phyloP scores from a whole-genome alignment of 495 filamentous ascomycete species.

The Aspergillus panamensis region DNA sequence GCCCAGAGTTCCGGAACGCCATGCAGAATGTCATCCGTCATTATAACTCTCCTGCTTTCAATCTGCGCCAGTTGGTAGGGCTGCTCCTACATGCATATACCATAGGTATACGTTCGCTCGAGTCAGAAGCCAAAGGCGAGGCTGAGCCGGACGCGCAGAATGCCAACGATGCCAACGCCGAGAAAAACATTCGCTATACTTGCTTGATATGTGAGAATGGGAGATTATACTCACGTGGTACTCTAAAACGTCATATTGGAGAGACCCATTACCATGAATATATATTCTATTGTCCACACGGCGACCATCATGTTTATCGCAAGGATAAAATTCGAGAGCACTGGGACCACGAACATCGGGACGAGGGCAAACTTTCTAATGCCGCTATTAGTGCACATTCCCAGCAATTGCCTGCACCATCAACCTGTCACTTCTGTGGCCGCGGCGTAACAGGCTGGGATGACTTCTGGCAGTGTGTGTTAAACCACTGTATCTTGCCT shows the following conservation, averaged over 20 bases:
- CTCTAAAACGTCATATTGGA: not conserved
- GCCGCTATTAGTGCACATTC: not conserved
- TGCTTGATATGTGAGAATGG: not conserved
- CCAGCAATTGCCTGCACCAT: not conserved
- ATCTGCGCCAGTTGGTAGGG: not conserved
- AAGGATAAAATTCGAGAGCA: not conserved
- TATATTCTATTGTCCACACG: not conserved
- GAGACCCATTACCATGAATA: not conserved
- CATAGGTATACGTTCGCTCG: not conserved
- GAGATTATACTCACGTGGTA: not conserved
- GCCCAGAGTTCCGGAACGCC: not conserved
- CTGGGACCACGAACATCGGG: not conserved
- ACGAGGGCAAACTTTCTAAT: not conserved
- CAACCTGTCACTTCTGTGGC: not conserved
- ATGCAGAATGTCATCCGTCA: not conserved
- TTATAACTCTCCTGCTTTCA: not conserved
- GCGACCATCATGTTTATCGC: not conserved
- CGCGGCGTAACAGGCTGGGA: not conserved
- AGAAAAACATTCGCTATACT: not conserved
- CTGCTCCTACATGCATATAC: not conserved
- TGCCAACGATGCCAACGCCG: not conserved
- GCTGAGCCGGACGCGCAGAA: not conserved
- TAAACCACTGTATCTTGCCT: not conserved
- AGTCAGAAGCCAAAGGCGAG: not conserved
- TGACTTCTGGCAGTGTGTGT: not conserved